Evolutionary conservation across 2,329 filamentous ascomycete species (phyloP), one percentile per base, ranked within the genome.

Genomic region (Aureobasidium sp.): DNA sequence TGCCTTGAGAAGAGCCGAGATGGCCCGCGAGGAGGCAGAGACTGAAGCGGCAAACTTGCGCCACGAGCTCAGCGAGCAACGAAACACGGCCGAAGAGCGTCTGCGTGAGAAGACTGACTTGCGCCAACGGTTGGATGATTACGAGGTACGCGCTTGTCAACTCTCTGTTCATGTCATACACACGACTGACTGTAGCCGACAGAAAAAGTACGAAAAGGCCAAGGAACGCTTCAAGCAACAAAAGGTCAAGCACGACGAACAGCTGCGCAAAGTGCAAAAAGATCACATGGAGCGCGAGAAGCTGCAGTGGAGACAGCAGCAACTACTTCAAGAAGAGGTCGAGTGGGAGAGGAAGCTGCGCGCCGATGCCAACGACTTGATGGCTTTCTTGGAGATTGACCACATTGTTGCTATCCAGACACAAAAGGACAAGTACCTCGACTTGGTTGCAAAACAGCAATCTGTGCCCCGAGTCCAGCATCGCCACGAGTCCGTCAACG

Each of bases 311-410:
- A 61, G 64, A 14, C 63, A 65, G 10, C 65, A 68, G 40, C 50
- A 59, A 16, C 58, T 58, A 1, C 56, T 86, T 8, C 88, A 84
- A 79, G 85, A 88, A 62, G 88, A 88, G 65, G 85, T 84, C 3
- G 63, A 68, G 22, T 65, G 66, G 25, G 79, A 83, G 63, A 73
- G 70, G 67, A 79, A 70, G 63, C 75, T 84, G 52, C 83, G 85
- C 8, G 77, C 85, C 57, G 79, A 84, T 6, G 84, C 86, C 0
- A 75, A 85, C 58, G 86, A 89, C 56, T 80, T 86, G 63, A 75
- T 89, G 42, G 84, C 90, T 27, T 90, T 88, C 67, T 74, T 90
- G 64, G 80, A 87, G 63, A 78, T 85, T 52, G 86, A 91, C 66
- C 89, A 85, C 65, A 76, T 81, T 45, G 77, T 90, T n/a, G 53